These are phyloP conservation scores for Jatropha podagrica DNA, from an alignment of 441 rosid species.

Conservation along the genomic window DNA sequence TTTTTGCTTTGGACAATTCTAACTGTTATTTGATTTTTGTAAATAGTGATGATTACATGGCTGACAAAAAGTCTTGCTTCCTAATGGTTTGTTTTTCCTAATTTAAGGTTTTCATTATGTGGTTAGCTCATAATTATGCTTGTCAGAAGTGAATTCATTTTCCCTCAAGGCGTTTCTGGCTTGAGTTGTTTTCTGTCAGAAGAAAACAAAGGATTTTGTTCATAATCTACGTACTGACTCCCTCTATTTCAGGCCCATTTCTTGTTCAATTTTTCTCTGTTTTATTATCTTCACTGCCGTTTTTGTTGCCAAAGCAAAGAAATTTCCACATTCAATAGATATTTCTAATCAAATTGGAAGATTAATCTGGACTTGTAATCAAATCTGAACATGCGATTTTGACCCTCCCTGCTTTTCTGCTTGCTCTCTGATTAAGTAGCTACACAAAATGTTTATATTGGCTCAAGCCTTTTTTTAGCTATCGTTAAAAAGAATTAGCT, in stretches of 20 bases:
- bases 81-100: not conserved
- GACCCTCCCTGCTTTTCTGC: not conserved
- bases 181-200: not conserved
- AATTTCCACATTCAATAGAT: not conserved
- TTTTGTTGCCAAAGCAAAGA: not conserved
- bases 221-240: no score
- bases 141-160: constrained; percentile 16
- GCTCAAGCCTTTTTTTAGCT: not conserved
- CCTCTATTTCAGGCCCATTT: no score
- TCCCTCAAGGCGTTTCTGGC: not conserved
- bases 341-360: not conserved
- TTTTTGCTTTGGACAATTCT: constrained; percentile 10
- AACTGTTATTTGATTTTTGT: constrained; percentile 29
- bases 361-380: not conserved
- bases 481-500: not conserved
- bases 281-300: not conserved
- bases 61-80: constrained; percentile 29
- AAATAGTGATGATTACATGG: constrained; percentile 18
- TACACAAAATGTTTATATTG: not conserved
- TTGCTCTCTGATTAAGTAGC: not conserved
- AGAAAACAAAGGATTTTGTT: not conserved
- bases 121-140: constrained; percentile 8
- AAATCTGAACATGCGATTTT: not conserved
- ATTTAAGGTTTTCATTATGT: not conserved
- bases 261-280: not conserved